Evolutionary conservation across 2,329 filamentous ascomycete genomes (phyloP).

Genomic region (Xylariaceae sp.): DNA sequence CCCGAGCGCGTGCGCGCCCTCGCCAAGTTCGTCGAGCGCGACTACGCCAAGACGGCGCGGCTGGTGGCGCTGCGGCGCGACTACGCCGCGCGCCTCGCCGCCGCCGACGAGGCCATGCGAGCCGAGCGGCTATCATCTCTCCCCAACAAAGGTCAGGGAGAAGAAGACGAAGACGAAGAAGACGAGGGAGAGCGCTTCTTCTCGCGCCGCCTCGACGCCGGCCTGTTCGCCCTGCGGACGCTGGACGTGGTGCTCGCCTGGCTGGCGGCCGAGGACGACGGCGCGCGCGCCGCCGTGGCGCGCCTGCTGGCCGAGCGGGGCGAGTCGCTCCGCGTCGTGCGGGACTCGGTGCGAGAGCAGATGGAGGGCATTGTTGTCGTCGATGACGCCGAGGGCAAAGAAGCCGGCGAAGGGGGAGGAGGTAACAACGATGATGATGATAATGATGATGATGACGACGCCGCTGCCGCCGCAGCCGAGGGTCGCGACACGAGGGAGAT

Average conservation of each 20-base stretch:
- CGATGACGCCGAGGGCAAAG: slow-evolving; percentile 42
- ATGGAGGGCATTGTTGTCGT: slow-evolving; percentile 35
- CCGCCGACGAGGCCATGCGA: slow-evolving; percentile 56
- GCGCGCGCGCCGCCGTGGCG: slow-evolving; percentile 58
- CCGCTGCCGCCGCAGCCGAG: slow-evolving; percentile 47
- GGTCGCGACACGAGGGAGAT: slow-evolving; percentile 51
- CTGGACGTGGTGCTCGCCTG: slow-evolving; percentile 83
- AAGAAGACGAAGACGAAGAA: slow-evolving; percentile 54
- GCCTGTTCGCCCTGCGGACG: slow-evolving; percentile 74
- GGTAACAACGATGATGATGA: too few relatives aligned
- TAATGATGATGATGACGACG: slow-evolving; percentile 40
- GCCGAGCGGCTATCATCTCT: slow-evolving; percentile 46
- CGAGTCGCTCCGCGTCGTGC: slow-evolving; percentile 56
- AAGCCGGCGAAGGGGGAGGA: neutral
- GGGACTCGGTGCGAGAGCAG: slow-evolving; percentile 58
- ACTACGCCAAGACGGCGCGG: slow-evolving; percentile 76
- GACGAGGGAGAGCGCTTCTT: slow-evolving; percentile 75
- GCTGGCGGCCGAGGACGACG: slow-evolving; percentile 82
- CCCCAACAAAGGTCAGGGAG: slow-evolving; percentile 41
- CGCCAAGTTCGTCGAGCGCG: slow-evolving; percentile 92
- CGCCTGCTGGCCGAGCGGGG: slow-evolving; percentile 59
- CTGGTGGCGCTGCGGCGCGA: slow-evolving; percentile 65
- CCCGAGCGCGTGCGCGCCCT: slow-evolving; percentile 72
- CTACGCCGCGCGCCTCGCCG: slow-evolving; percentile 55
- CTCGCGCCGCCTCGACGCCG: slow-evolving; percentile 69